A percentile compares a stretch with the other conserved stretches of the same genome.
These are phyloP conservation scores for Acanthamoeba lenticulata DNA, from an alignment of 208 protist species.

Conservation along the genomic window DNA sequence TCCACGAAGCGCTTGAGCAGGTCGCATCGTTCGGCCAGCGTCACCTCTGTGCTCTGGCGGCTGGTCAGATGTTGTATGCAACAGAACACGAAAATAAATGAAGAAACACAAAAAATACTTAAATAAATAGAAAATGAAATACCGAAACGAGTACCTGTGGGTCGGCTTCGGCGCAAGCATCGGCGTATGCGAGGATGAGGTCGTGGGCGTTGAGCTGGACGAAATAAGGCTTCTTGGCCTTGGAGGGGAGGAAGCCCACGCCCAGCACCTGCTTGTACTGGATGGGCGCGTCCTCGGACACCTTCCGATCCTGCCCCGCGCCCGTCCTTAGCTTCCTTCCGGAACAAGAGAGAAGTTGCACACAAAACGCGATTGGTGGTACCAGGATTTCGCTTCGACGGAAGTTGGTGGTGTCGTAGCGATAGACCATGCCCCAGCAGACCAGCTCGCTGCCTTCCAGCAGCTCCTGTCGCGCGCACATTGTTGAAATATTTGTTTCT, in stretches of 20 bases:
- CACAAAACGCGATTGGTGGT: neutral
- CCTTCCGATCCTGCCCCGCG: neutral
- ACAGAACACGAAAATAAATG: no score
- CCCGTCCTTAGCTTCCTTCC: neutral
- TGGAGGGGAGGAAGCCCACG: neutral
- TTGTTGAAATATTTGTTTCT: no score
- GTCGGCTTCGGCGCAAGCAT: neutral
- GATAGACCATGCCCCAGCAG: conserved; percentile 13
- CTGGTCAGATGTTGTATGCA: no score
- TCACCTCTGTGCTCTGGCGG: neutral
- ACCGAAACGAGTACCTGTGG: neutral
- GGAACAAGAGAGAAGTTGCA: neutral
- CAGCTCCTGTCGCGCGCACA: neutral
- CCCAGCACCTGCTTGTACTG: conserved; percentile 48
- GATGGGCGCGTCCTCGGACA: conserved; percentile 13
- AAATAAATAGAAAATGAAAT: no score
- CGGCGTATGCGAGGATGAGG: neutral
- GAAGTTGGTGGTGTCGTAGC: conserved; percentile 54
- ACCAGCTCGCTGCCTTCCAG: conserved; percentile 27
- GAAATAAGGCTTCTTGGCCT: conserved; percentile 28
- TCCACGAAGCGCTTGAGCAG: conserved; percentile 7
- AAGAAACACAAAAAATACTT: no score
- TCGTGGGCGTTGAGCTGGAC: neutral
- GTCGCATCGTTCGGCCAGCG: neutral
- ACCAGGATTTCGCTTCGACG: conserved; percentile 20